Base-by-base conservation (phyloP, 371 early-diverging fungal species). In the Mortierella polycephala region DNA sequence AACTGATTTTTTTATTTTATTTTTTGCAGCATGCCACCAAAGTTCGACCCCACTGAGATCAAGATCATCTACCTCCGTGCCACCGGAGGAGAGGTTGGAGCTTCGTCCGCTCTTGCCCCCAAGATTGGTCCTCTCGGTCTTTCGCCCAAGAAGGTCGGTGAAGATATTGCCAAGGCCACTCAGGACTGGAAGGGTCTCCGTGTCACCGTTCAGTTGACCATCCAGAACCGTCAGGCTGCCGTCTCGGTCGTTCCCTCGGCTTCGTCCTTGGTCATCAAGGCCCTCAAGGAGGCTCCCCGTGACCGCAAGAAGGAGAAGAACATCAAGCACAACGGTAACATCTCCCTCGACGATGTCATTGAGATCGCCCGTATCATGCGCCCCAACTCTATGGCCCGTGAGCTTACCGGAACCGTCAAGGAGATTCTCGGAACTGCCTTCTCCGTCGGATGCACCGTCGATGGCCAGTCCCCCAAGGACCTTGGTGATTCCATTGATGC, bases 251-350 rank as follows among this genome's bases (percentile, higher is more conserved):
- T 98, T 60, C 99, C 99, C 79, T 93, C 96, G 55, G 98, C 99
- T 69, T 95, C 98, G 41, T 95, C 99, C 77, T 88, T 99, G 69
- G 96, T 99, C 83, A 97, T 99, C 89, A 93, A 93, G 88, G 99
- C 99, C 81, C 90, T 99, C 56, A 98, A 98, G 91, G 99, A 99
- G 89, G 98, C 99, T 75, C 92, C 94, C 64, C 92, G 99, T 76
- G 99, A 99, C 89, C 93, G 96, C 87, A 99, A 99, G 95, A 99
- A 99, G 96, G 99, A 99, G 86, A 99, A 99, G 94, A 99, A 99
- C 94, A 96, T 97, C 87, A 93, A 95, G 91, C 98, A 98, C 93
- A 86, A 83, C 76, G 97, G 97, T 68, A 96, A 97, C 92, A 86
- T 97, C 77, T 75, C 95, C 67, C 83, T 98, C 51, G 93, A 94